Percentiles rank a stretch among this genome's conserved stretches.
Conservation (phyloP, 177 flowering plant genomes). For the Vitis hybrid region DNA sequence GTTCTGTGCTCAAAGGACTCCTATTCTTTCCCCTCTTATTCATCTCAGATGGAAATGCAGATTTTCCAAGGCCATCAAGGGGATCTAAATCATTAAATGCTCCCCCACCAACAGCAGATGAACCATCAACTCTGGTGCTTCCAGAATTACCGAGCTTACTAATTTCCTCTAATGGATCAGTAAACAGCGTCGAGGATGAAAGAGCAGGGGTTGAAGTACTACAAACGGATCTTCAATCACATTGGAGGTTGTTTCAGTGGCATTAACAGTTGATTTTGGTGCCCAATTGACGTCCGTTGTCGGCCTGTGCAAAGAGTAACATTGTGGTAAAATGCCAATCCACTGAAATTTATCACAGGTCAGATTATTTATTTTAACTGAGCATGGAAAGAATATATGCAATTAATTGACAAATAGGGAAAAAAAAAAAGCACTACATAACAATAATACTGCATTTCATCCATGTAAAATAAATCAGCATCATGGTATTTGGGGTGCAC, state of each 20-base stretch:
- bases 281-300: constrained; percentile 35
- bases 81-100: too few species aligned
- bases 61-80: too few species aligned
- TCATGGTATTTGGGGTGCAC: too few species aligned
- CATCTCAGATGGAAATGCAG: too few species aligned
- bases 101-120: too few species aligned
- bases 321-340: background rate
- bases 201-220: constrained; percentile 32
- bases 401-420: too few species aligned
- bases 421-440: too few species aligned
- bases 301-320: constrained; percentile 37
- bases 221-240: constrained; percentile 68
- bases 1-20: too few species aligned
- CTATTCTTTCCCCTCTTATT: too few species aligned
- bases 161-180: constrained; percentile 62
- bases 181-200: constrained; percentile 42
- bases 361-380: background rate
- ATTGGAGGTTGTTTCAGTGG: constrained; percentile 37
- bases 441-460: too few species aligned
- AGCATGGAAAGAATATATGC: background rate
- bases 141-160: constrained; percentile 41
- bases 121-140: background rate
- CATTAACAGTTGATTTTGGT: constrained; percentile 24
- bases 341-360: background rate
- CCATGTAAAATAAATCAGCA: too few species aligned